Base-by-base conservation (phyloP, 768 basidiomycete species). In the Lactifluus subvellereus region DNA sequence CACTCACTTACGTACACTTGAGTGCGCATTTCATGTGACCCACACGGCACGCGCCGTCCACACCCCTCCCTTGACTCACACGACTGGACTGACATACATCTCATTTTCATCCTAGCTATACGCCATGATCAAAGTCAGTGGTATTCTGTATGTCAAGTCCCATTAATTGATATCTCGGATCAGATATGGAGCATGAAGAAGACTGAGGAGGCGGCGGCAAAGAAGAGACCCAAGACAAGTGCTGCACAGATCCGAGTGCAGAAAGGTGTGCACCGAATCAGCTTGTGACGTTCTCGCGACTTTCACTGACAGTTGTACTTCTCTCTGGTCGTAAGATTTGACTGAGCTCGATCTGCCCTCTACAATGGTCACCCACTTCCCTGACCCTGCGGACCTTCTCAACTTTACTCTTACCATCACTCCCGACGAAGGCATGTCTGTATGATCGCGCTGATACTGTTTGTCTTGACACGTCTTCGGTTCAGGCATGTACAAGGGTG, bases 151-250 rank as follows among this genome's bases (percentile, higher is more conserved):
- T 38, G 14, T 20, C 11, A 40, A 30, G 57, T 5, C 22, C 48
- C 66, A 67, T 59, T 50, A 13, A 60, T 51, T 27, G 59, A 64
- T 40, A 68, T 57, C 40, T 7, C 40, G 20, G 32, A 16, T 37
- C 67, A 99, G 97, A 98, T 99, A 71, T 98, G 97, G 89, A 92
- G 88, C 68, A 94, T 99, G 89, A 98, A 98, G 87, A 98, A 98
- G 87, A 91, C 88, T 71, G 94, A 98, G 80, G 93, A 98, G 72
- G 91, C 91, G 60, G 94, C 94, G 59, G 88, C 92, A 6, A 98
- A 94, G 89, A 96, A 86, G 85, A 92, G 89, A 82, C 97, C 97
- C 49, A 98, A 96, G 85, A 97, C 94, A 50, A 93, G 91, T 71
- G 96, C 97, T 16, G 97, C 97, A 33, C 95, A 98, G 77, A 91